Percentiles rank a stretch among this genome's conserved stretches.
These are phyloP conservation scores for Auricularia sp. DNA, from an alignment of 768 basidiomycete genomes.

Conservation along the genomic window DNA sequence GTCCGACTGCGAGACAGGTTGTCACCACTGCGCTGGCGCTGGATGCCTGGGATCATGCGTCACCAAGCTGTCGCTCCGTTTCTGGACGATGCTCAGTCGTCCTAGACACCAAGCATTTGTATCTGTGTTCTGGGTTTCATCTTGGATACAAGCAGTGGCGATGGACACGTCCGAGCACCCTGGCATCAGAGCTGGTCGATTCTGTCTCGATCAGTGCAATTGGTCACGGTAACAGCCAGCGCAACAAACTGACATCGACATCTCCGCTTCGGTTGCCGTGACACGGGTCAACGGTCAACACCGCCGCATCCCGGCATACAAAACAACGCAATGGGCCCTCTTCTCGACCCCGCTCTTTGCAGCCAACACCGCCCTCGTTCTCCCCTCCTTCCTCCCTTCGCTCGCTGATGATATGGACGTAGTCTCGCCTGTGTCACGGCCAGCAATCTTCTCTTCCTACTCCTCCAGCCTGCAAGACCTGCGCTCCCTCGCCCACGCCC, in stretches of 20 bases:
- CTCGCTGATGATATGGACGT: neutral
- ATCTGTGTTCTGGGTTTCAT: no score
- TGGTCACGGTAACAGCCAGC: neutral
- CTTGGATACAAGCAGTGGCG: no score
- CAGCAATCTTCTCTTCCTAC: neutral
- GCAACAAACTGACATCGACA: neutral
- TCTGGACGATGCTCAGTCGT: no score
- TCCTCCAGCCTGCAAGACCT: neutral
- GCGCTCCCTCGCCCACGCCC: neutral
- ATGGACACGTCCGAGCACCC: neutral
- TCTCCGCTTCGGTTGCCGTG: neutral
- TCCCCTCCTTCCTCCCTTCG: neutral
- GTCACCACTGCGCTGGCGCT: no score
- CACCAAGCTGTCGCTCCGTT: no score
- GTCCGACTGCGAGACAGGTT: no score
- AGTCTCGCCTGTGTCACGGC: neutral
- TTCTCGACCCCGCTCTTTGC: neutral
- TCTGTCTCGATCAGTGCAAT: neutral
- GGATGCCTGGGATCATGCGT: no score
- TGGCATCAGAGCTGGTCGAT: neutral
- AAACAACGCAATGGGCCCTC: neutral
- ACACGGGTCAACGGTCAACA: neutral
- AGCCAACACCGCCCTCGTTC: neutral
- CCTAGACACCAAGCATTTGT: no score
- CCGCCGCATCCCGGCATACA: neutral